A percentile compares a stretch with the other conserved stretches of the same genome.
Conservation (phyloP, 345 rosid species). For the Boechera retrofracta region DNA sequence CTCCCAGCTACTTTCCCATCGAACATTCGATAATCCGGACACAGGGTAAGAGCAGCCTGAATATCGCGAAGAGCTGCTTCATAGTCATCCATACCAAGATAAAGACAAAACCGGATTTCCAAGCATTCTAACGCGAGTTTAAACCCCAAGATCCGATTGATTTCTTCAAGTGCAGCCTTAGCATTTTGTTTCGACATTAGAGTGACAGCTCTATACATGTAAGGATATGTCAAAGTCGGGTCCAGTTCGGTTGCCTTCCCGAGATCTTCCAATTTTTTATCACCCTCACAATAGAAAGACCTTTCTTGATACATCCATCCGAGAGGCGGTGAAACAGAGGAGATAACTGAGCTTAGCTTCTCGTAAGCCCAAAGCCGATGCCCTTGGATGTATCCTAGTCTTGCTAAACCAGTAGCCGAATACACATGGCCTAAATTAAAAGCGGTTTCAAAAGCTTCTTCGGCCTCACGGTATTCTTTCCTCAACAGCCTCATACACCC, state of each 20-base stretch:
- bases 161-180: slow-evolving; percentile 82
- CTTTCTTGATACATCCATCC: slow-evolving; percentile 99
- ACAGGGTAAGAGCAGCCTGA: slow-evolving; percentile 88
- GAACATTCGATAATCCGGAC: slow-evolving; percentile 89
- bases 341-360: slow-evolving; percentile 76
- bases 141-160: slow-evolving; percentile 86
- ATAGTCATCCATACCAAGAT: slow-evolving; percentile 85
- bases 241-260: slow-evolving; percentile 83
- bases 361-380: slow-evolving; percentile 69
- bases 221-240: slow-evolving; percentile 94
- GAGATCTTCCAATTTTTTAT: slow-evolving; percentile 83
- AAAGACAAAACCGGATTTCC: slow-evolving; percentile 96
- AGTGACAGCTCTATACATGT: slow-evolving; percentile 88
- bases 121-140: slow-evolving; percentile 93
- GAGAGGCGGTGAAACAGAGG: slow-evolving; percentile 66
- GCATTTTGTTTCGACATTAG: slow-evolving; percentile 81
- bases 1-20: slow-evolving; percentile 92
- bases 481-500: slow-evolving; percentile 85
- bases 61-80: slow-evolving; percentile 89
- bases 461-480: slow-evolving; percentile 85
- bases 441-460: slow-evolving; percentile 71
- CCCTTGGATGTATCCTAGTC: slow-evolving; percentile 70
- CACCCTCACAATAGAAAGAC: slow-evolving; percentile 83
- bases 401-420: slow-evolving; percentile 88
- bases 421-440: slow-evolving; percentile 73